Evolutionary conservation across 2,329 filamentous ascomycete species (phyloP).

Genomic region (Pseudopithomyces maydicus): DNA sequence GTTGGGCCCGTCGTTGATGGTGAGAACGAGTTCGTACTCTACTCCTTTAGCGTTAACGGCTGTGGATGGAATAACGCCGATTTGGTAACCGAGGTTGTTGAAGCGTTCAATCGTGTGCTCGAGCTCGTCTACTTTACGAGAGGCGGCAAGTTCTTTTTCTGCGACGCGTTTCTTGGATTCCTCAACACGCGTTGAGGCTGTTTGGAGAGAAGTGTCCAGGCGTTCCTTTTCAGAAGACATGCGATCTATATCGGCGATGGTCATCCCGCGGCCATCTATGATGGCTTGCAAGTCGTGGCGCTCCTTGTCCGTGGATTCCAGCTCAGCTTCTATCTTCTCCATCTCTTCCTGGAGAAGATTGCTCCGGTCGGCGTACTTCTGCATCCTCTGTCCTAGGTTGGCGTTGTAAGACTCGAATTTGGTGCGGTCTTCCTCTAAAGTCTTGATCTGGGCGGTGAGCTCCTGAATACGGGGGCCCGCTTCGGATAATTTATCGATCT

Average conservation of each 20-base stretch:
- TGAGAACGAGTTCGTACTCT: conserved; percentile 83
- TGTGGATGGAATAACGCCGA: conserved; percentile 82
- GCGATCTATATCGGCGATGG: conserved; percentile 97
- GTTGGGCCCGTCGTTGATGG: conserved; percentile 77
- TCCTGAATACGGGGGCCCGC: conserved; percentile 81
- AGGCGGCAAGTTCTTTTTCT: conserved; percentile 88
- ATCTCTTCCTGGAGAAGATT: conserved; percentile 86
- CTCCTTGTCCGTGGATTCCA: conserved; percentile 82
- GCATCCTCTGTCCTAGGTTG: conserved; percentile 79
- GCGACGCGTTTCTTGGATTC: conserved; percentile 82
- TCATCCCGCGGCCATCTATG: conserved; percentile 92
- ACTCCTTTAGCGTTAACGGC: conserved; percentile 84
- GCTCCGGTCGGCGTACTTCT: conserved; percentile 84
- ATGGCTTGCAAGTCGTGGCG: conserved; percentile 77
- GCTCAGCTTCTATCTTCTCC: conserved; percentile 80
- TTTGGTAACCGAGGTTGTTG: conserved; percentile 93
- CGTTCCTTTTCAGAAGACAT: conserved; percentile 96
- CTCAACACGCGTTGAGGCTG: conserved; percentile 75
- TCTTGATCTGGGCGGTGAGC: conserved; percentile 86
- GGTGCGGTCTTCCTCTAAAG: conserved; percentile 89
- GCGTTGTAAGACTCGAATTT: conserved; percentile 97
- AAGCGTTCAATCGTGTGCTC: conserved; percentile 88
- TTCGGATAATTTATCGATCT: conserved; percentile 89
- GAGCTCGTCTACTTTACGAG: conserved; percentile 85
- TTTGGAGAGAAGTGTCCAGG: conserved; percentile 85